A percentile compares a stretch with the other conserved stretches of the same genome.
Evolutionary conservation across 495 filamentous ascomycete genomes (phyloP).

Genomic region (Staphylotrichum longicolle): DNA sequence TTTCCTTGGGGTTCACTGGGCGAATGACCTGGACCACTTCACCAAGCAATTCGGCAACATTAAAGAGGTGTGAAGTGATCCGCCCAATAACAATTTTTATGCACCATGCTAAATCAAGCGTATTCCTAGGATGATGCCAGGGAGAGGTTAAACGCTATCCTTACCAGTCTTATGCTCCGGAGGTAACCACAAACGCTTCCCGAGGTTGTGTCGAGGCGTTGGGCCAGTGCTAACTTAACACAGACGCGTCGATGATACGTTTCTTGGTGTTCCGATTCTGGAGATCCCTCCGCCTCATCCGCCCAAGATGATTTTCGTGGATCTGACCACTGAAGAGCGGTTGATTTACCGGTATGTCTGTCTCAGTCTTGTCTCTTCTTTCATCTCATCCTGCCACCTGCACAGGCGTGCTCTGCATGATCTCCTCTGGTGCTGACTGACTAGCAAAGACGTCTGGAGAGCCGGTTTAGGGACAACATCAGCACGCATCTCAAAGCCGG

Average conservation of each 20-base stretch:
- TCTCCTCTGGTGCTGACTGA: too few relatives aligned
- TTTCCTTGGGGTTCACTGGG: slow-evolving; percentile 9
- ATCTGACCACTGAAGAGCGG: slow-evolving; percentile 4
- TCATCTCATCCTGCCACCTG: too few relatives aligned
- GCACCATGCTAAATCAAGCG: not conserved
- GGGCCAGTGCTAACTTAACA: not conserved
- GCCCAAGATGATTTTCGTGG: not conserved
- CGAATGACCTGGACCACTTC: not conserved
- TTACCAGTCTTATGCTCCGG: slow-evolving; percentile 11
- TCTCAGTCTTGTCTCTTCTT: not conserved
- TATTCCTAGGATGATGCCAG: not conserved
- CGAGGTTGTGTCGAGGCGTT: not conserved
- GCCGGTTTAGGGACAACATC: slow-evolving; percentile 6
- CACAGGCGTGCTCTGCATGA: too few relatives aligned
- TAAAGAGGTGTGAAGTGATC: not conserved
- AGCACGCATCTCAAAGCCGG: not conserved
- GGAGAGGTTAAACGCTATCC: not conserved
- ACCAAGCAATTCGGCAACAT: slow-evolving; percentile 6
- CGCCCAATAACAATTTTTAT: too few relatives aligned
- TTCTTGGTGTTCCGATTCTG: slow-evolving; percentile 2
- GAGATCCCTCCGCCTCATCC: not conserved
- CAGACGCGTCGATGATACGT: slow-evolving; percentile 6
- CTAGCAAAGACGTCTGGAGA: slow-evolving; percentile 3
- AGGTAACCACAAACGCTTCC: not conserved
- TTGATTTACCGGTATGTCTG: slow-evolving; percentile 7